phyloP scores from a whole-genome alignment of 768 basidiomycete species.

The Termitomyces sp. region DNA sequence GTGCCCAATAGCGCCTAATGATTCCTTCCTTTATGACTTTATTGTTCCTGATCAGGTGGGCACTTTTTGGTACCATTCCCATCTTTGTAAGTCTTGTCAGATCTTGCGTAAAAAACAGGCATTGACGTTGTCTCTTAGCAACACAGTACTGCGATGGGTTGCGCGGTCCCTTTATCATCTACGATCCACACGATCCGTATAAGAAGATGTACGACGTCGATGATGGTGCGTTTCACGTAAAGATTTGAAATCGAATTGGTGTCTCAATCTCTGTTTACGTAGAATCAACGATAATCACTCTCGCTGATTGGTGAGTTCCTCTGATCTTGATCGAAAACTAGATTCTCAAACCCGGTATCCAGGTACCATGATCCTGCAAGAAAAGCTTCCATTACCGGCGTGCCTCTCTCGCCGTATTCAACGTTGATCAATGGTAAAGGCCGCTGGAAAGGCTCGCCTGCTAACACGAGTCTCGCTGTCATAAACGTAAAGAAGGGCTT shows the following conservation, averaged over 20 bases:
- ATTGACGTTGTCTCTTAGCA: constrained; percentile 7
- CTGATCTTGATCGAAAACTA: not conserved
- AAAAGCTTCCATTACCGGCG: not conserved
- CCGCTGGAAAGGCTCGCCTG: constrained; percentile 21
- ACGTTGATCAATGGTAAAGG: constrained; percentile 34
- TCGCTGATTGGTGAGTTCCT: constrained; percentile 30
- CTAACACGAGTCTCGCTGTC: constrained; percentile 5
- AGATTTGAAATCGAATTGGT: not conserved
- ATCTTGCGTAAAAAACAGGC: no score
- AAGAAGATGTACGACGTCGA: constrained; percentile 20
- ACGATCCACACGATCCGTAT: constrained; percentile 31
- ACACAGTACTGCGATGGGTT: constrained; percentile 46
- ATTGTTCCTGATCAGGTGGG: constrained; percentile 16
- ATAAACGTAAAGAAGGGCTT: not conserved
- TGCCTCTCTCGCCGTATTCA: not conserved
- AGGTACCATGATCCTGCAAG: constrained; percentile 7
- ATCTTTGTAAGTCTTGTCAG: constrained; percentile 15
- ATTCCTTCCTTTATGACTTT: constrained; percentile 35
- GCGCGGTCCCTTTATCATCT: constrained; percentile 28
- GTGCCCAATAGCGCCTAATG: constrained; percentile 32
- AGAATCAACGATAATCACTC: constrained; percentile 38
- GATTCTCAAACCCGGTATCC: not conserved
- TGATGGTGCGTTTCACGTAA: constrained; percentile 6
- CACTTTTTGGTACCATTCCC: constrained; percentile 25
- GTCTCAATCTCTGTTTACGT: not conserved